These are phyloP conservation scores for Tylopilus balloui DNA, from an alignment of 768 basidiomycete genomes.

Conservation along the genomic window DNA sequence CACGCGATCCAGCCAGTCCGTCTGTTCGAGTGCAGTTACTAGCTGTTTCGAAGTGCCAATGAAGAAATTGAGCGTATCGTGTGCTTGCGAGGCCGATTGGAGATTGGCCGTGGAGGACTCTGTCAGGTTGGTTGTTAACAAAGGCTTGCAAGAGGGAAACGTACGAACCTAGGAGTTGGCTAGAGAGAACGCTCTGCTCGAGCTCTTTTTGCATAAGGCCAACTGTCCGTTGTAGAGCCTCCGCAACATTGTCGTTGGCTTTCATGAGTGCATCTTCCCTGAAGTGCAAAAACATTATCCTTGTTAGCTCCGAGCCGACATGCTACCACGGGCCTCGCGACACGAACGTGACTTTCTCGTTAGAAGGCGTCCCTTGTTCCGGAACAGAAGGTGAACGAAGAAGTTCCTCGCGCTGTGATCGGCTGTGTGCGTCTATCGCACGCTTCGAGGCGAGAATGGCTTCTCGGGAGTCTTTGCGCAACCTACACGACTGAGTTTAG, in stretches of 20 bases:
- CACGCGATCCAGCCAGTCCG: conserved; percentile 89
- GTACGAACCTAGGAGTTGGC: conserved; percentile 74
- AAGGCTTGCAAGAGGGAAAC: not conserved
- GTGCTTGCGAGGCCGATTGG: conserved; percentile 65
- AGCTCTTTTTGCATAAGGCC: conserved; percentile 88
- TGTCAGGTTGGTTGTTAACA: conserved; percentile 25
- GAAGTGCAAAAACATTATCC: not conserved
- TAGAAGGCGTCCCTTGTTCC: conserved; percentile 40
- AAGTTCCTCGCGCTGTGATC: conserved; percentile 66
- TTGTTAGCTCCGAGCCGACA: not conserved
- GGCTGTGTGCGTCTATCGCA: conserved; percentile 56
- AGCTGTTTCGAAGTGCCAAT: conserved; percentile 80
- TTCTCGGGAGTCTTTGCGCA: conserved; percentile 58
- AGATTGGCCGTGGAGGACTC: conserved; percentile 79
- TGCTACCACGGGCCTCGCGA: not conserved
- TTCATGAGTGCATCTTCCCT: conserved; percentile 86
- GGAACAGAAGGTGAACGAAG: conserved; percentile 46
- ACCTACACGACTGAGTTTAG: conserved; percentile 32
- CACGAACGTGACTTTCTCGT: conserved; percentile 62
- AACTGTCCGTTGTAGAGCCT: conserved; percentile 79
- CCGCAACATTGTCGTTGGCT: conserved; percentile 86
- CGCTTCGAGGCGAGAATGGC: conserved; percentile 70
- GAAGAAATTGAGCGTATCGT: conserved; percentile 67
- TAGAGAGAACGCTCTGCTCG: conserved; percentile 79
- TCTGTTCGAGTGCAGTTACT: conserved; percentile 81